Evolutionary conservation across 805 yeast species (phyloP).

Genomic region (Starmera dryadoides): DNA sequence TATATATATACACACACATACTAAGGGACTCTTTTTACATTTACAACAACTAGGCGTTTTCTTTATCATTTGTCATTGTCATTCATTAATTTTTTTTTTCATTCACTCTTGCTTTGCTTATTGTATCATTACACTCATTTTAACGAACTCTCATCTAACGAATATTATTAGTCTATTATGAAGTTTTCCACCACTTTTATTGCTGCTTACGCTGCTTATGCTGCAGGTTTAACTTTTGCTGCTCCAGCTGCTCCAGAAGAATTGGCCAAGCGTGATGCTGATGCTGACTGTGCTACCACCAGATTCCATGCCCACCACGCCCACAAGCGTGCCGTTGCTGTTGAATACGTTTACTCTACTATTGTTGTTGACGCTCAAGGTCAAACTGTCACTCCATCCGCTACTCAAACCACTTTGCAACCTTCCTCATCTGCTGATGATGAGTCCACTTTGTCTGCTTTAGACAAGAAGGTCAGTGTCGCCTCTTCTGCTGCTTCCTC

Average conservation of each 20-base stretch:
- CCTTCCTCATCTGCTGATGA: slow-evolving; percentile 13
- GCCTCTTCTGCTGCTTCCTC: slow-evolving; percentile 19
- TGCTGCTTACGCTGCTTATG: slow-evolving; percentile 21
- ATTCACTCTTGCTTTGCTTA: background rate
- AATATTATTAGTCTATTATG: slow-evolving; percentile 14
- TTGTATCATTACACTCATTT: too few species aligned
- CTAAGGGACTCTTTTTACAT: too few species aligned
- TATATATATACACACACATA: too few species aligned
- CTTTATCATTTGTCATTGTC: too few species aligned
- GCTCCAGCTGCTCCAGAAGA: slow-evolving; percentile 19
- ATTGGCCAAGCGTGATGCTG: slow-evolving; percentile 6
- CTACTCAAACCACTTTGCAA: slow-evolving; percentile 8
- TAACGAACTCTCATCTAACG: too few species aligned
- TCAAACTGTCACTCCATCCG: slow-evolving; percentile 28
- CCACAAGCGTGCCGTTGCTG: slow-evolving; percentile 45
- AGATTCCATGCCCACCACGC: slow-evolving; percentile 32
- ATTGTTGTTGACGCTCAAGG: slow-evolving; percentile 46
- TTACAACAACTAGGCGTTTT: too few species aligned
- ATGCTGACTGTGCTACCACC: slow-evolving; percentile 21
- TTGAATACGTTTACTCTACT: slow-evolving; percentile 46
- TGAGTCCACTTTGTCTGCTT: slow-evolving; percentile 7
- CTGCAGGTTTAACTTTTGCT: slow-evolving; percentile 22
- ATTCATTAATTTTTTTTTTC: too few species aligned
- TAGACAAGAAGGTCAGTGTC: slow-evolving; percentile 12
- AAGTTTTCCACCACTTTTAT: slow-evolving; percentile 23